Percentiles rank a stretch among this genome's conserved stretches.
Evolutionary conservation across 768 basidiomycete genomes (phyloP).

Genomic region (Aureoboletus auriporus): DNA sequence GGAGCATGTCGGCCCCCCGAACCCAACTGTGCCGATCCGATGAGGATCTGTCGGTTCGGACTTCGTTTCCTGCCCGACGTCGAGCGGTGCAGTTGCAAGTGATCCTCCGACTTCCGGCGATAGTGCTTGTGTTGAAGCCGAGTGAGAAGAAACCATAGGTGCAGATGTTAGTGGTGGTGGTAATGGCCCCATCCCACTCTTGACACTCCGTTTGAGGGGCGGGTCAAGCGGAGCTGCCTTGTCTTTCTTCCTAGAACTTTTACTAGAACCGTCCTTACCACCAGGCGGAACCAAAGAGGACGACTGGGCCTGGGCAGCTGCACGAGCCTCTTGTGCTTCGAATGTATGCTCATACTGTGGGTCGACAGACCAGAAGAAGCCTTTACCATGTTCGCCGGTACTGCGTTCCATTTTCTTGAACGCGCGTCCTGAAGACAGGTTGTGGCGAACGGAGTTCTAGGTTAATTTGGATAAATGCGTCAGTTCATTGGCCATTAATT

Average conservation of each 20-base stretch:
- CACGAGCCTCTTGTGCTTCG: slow-evolving; percentile 64
- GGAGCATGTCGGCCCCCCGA: background rate
- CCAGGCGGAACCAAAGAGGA: slow-evolving; percentile 16
- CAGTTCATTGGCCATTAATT: slow-evolving; percentile 8
- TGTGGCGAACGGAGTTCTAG: slow-evolving; percentile 94
- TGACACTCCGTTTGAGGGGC: slow-evolving; percentile 65
- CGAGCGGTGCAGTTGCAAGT: slow-evolving; percentile 4
- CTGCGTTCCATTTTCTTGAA: slow-evolving; percentile 89
- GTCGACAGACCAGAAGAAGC: slow-evolving; percentile 91
- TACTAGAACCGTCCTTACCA: slow-evolving; percentile 35
- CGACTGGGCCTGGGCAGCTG: slow-evolving; percentile 32
- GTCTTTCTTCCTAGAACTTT: slow-evolving; percentile 52
- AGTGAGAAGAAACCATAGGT: slow-evolving; percentile 42
- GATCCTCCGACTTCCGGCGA: background rate
- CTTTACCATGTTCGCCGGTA: slow-evolving; percentile 84
- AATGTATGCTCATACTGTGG: slow-evolving; percentile 63
- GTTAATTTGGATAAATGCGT: slow-evolving; percentile 4
- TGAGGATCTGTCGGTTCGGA: slow-evolving; percentile 3
- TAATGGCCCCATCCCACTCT: slow-evolving; percentile 53
- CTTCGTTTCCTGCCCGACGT: slow-evolving; percentile 1
- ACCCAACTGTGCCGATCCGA: background rate
- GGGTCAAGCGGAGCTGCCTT: slow-evolving; percentile 54
- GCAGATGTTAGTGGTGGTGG: slow-evolving; percentile 69
- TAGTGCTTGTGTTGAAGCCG: background rate
- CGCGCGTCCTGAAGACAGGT: slow-evolving; percentile 86